Evolutionary conservation across 176 grass and related monocot genomes (phyloP).

Genomic region (Themeda triandra): DNA sequence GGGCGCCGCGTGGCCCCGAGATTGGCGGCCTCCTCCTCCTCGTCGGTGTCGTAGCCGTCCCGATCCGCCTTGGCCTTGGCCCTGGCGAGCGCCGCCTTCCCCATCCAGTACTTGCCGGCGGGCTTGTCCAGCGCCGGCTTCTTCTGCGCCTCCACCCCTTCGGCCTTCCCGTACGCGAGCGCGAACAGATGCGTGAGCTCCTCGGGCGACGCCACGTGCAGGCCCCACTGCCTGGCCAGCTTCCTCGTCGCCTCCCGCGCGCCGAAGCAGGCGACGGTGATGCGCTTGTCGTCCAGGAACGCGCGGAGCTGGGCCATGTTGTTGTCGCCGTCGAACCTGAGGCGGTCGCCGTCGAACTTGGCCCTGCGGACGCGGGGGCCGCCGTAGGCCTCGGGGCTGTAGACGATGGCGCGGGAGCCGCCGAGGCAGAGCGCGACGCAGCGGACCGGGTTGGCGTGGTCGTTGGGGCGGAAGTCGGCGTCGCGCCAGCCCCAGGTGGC

Average conservation of each 20-base stretch:
- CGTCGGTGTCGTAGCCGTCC: background rate
- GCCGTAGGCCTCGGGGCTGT: background rate
- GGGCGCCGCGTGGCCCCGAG: background rate
- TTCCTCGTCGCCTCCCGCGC: background rate
- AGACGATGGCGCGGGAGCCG: slow-evolving; percentile 7
- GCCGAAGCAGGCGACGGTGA: slow-evolving; percentile 20
- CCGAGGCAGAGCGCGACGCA: slow-evolving; percentile 34
- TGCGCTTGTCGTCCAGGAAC: slow-evolving; percentile 12
- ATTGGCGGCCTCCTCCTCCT: background rate
- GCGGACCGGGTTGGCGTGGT: slow-evolving; percentile 12
- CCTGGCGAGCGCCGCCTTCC: slow-evolving; percentile 13
- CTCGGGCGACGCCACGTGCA: slow-evolving; percentile 11
- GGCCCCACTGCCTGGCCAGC: slow-evolving; percentile 13
- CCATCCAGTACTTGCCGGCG: background rate
- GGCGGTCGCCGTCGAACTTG: background rate
- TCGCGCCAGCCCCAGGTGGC: too few relatives aligned
- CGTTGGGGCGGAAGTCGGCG: background rate
- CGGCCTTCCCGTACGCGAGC: slow-evolving; percentile 5
- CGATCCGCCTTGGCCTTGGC: slow-evolving; percentile 17
- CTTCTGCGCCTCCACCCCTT: background rate
- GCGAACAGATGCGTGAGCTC: slow-evolving; percentile 28
- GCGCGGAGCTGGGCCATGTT: background rate
- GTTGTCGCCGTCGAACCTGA: background rate
- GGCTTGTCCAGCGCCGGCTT: background rate
- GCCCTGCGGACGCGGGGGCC: background rate